Percentiles rank a stretch among this genome's conserved stretches.
Conservation (phyloP, 2,329 filamentous ascomycete species). For the Monosporascus sp. region DNA sequence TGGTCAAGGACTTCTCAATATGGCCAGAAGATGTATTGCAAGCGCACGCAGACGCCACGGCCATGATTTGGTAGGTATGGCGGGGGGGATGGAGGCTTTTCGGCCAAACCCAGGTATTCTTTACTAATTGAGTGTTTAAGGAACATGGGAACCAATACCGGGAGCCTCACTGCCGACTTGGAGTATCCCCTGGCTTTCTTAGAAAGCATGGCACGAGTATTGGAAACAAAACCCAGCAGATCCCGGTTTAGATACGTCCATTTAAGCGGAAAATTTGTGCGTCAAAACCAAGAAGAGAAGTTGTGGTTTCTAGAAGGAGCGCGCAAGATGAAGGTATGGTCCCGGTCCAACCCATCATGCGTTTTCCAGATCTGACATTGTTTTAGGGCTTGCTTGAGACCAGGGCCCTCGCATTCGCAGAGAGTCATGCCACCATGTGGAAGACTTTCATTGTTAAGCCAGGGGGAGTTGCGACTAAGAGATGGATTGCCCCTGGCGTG, state of each 20-base stretch:
- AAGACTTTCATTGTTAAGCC: constrained; percentile 14
- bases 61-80: constrained; percentile 21
- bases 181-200: constrained; percentile 20
- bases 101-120: neutral
- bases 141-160: constrained; percentile 19
- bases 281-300: constrained; percentile 25
- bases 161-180: constrained; percentile 11
- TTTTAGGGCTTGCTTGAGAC: constrained; percentile 16
- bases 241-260: constrained; percentile 24
- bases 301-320: constrained; percentile 21
- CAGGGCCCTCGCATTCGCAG: constrained; percentile 13
- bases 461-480: constrained; percentile 10
- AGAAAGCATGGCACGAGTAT: constrained; percentile 11
- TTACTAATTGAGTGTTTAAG: constrained; percentile 1
- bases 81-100: neutral
- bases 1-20: constrained; percentile 17
- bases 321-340: constrained; percentile 20
- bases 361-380: neutral
- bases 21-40: constrained; percentile 20
- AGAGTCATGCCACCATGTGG: constrained; percentile 12
- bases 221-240: constrained; percentile 6
- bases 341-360: neutral
- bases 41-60: constrained; percentile 19
- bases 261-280: constrained; percentile 28
- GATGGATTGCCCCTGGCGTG: constrained; percentile 3